Evolutionary conservation across 164 flowering plant species (phyloP).

Genomic region (Protea cynaroides): DNA sequence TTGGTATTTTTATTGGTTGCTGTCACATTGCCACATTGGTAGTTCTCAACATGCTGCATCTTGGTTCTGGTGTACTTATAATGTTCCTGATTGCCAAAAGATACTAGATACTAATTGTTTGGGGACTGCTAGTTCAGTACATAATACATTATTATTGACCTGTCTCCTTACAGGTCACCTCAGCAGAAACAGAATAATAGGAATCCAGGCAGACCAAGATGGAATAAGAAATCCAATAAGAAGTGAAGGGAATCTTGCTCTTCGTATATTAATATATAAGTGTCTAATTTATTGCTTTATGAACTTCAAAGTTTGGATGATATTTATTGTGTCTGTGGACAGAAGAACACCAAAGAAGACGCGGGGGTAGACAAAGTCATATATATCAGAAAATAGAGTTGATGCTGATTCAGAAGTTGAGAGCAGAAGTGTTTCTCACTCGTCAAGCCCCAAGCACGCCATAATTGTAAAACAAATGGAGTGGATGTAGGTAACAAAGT

Average conservation of each 20-base stretch:
- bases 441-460: conserved; percentile 24
- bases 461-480: conserved; percentile 21
- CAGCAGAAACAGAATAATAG: conserved; percentile 27
- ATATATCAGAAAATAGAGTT: conserved; percentile 15
- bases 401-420: conserved; percentile 22
- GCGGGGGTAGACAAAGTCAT: conserved; percentile 22
- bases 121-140: background rate
- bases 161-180: conserved; percentile 33
- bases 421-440: conserved; percentile 23
- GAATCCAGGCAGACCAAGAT: conserved; percentile 18
- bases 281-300: background rate
- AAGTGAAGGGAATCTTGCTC: conserved; percentile 37
- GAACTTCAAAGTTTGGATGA: conserved; percentile 13
- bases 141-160: background rate
- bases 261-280: too few relatives aligned
- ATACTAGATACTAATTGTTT: conserved; percentile 1
- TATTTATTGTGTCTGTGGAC: conserved; percentile 26
- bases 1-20: background rate
- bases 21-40: background rate
- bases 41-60: background rate
- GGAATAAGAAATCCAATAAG: conserved; percentile 27
- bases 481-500: conserved; percentile 27
- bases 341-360: conserved; percentile 47
- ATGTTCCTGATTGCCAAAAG: background rate
- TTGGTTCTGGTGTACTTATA: background rate